A percentile compares a stretch with the other conserved stretches of the same genome.
phyloP scores from a whole-genome alignment of 1,284 basidiomycete species.

The Moesziomyces parantarcticus region DNA sequence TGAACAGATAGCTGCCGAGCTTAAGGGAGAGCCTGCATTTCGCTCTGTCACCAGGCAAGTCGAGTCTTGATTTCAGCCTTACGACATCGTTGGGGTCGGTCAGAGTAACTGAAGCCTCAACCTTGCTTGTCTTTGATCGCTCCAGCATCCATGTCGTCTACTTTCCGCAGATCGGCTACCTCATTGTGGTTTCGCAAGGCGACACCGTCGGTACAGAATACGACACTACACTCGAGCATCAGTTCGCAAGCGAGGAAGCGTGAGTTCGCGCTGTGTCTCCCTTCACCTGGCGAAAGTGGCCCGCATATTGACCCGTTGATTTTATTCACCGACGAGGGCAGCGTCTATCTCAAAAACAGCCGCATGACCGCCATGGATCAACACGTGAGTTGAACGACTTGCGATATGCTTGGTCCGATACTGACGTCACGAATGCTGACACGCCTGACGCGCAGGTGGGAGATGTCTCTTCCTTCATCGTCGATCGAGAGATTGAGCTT shows the following conservation, averaged over 20 bases:
- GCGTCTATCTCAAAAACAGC: slow-evolving; percentile 42
- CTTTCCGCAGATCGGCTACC: slow-evolving; percentile 51
- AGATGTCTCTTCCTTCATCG: slow-evolving; percentile 41
- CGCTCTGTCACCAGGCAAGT: slow-evolving; percentile 15
- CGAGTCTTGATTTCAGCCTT: background rate
- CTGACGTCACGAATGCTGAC: too few species aligned
- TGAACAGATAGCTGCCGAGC: slow-evolving; percentile 23
- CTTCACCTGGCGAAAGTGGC: background rate
- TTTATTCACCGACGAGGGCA: background rate
- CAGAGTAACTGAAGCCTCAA: background rate
- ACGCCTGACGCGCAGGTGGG: slow-evolving; percentile 19
- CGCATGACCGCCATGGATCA: slow-evolving; percentile 31
- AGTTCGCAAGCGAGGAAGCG: slow-evolving; percentile 29
- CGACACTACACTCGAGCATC: slow-evolving; percentile 25
- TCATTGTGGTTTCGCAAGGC: slow-evolving; percentile 31
- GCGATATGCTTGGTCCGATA: too few species aligned
- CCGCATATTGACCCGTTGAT: background rate
- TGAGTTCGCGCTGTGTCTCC: slow-evolving; percentile 5
- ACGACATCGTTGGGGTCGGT: background rate
- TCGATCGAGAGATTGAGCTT: slow-evolving; percentile 47
- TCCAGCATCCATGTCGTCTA: slow-evolving; percentile 36
- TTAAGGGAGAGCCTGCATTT: slow-evolving; percentile 26
- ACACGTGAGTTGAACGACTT: slow-evolving; percentile 11
- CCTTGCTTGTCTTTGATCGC: background rate
- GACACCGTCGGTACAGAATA: slow-evolving; percentile 21